Percentiles rank a stretch among this genome's conserved stretches.
Evolutionary conservation across 2,329 filamentous ascomycete genomes (phyloP).

Genomic region (Fusarium acutatum): DNA sequence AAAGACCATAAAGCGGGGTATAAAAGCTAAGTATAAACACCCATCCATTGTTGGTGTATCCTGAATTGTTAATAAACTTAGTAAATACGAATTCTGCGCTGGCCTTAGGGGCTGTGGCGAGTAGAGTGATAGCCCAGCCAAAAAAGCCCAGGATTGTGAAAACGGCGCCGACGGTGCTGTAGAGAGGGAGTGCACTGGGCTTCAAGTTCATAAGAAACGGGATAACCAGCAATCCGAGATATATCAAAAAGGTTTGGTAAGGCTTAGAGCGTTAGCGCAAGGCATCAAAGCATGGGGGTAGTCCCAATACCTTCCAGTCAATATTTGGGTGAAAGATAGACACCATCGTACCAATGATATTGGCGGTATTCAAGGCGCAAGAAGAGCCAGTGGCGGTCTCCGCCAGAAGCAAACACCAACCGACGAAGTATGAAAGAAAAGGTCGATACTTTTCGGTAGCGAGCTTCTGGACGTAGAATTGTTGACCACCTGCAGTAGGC

Average conservation of each 20-base stretch:
- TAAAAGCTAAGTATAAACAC: constrained; percentile 13
- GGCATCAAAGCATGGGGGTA: fast-evolving
- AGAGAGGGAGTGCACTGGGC: constrained; percentile 5
- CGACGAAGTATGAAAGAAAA: background rate
- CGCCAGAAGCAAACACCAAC: constrained; percentile 5
- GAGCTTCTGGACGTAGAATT: constrained; percentile 1
- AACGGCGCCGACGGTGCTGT: constrained; percentile 7
- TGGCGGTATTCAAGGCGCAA: constrained; percentile 10
- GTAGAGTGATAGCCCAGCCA: constrained; percentile 5
- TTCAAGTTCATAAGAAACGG: constrained; percentile 8
- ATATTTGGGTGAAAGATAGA: constrained; percentile 4
- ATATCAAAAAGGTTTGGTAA: constrained; percentile 14
- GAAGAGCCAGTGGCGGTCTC: constrained; percentile 4
- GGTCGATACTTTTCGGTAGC: background rate
- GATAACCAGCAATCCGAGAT: background rate
- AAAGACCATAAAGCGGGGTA: constrained; percentile 2
- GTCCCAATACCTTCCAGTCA: constrained; percentile 5
- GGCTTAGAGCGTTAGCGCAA: background rate
- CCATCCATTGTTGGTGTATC: constrained; percentile 8
- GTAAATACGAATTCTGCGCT: constrained; percentile 5
- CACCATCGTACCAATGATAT: constrained; percentile 3
- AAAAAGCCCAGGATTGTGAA: constrained; percentile 17
- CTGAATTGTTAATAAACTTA: constrained; percentile 14
- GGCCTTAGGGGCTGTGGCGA: background rate
- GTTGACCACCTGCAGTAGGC: constrained; percentile 10